Evolutionary conservation across 106 monocot genomes (phyloP), one percentile per base, ranked within the genome.

Genomic region (Dioscorea zingiberensis): DNA sequence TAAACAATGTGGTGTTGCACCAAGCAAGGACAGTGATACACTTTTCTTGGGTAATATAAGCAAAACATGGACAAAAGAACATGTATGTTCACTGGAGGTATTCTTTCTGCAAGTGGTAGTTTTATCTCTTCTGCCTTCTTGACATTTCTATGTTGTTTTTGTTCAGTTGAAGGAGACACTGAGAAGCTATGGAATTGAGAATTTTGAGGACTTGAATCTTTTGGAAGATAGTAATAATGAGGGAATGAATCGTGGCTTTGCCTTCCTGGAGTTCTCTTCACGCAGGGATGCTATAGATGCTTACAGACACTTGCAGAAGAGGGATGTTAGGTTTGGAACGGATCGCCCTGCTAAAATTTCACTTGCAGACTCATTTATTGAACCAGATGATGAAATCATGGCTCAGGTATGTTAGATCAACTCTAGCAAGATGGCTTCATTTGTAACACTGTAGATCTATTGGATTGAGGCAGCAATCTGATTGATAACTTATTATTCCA

Each of bases 331-430:
- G n/a, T 80, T 99, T 65, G 98, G 98, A 53, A 71, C 80, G 67
- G 89, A 89, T 69, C 71, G 86, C 44, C 71, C 67, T 69, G 98
- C 89, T 19, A 93, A 99, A 66, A 89, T 99, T 75, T 79, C 98
- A 53, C 89, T 99, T 78, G 89, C 98, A 24, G 86, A 89, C 74
- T 83, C 93, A n/a, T 92, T 83, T 38, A 77, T 79, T 64, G 86
- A 99, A 59, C 88, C 89, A 62, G 89, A 93, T 80, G 93, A 87
- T 78, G 98, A 99, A 72, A 87, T 93, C 44, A 93, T 93, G 92
- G 74, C 85, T 66, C 88, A 99, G 89, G 98, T 93, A 51, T 19
- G 15, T 51, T 32, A 60, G 14, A 13, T 8, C 22, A 29, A 51
- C 7, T 25, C 14, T 18, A 4, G 18, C 15, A 51, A 51, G 51